Base-by-base conservation (phyloP, 352 stramenopile genomes). In the Pythium aristosporum region DNA sequence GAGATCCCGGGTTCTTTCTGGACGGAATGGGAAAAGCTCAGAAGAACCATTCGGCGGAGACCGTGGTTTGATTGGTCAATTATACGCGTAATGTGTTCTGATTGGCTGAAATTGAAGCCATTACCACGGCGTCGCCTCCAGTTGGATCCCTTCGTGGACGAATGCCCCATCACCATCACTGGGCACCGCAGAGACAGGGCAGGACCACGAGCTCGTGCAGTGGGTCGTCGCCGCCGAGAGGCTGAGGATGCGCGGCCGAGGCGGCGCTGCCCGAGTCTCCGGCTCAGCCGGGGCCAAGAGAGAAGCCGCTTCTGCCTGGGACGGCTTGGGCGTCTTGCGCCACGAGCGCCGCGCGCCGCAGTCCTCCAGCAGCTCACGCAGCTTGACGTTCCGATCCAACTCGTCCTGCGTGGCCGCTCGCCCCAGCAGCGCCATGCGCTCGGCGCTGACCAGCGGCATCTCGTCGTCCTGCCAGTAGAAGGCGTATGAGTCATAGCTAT, bases 371-470 rank as follows among this genome's bases (percentile, higher is more conserved):
- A 91, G 76, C 10, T 58, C 42, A 11, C 80, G 13, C 13, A 91
- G 68, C 46, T 67, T 52, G 4, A 56, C 56, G 53, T 79, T 74
- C 43, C 82, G 61, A 0, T 34, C 41, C 8, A 51, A 44, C 0
- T 82, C 68, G 10, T 44, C 42, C 23, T 60, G 43, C 0, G 51
- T 65, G 5, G 39, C 15, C 28, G 53, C 53, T 23, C 13, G 58
- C 18, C 28, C 63, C 5, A 23, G 49, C 34, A n/a, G 54, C 32
- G 41, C 28, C 48, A 68, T 55, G 57, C 46, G 49, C 44, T 81
- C 75, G 1, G 76, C 81, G 48, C 80, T 88, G 15, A 56, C 57
- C 21, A 92, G 69, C 23, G 83, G 81, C 81, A 92, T 90, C 15
- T 76, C 66, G 56, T 92, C 83, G 51, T 89, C 65, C 83, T 92